A percentile compares a stretch with the other conserved stretches of the same genome.
These are phyloP conservation scores for Gyrodon lividus DNA, from an alignment of 768 basidiomycete species.

Conservation along the genomic window DNA sequence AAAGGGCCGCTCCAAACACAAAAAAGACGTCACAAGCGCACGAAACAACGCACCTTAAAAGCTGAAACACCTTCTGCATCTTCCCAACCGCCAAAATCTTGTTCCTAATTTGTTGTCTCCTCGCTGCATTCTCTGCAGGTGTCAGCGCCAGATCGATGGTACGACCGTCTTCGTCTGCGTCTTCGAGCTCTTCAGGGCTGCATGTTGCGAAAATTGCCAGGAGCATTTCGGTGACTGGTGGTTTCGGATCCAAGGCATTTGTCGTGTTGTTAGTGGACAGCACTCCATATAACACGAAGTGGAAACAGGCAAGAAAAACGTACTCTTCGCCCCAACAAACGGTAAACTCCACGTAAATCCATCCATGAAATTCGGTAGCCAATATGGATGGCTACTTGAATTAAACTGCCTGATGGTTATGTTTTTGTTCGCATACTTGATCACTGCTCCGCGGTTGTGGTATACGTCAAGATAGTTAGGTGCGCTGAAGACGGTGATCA, in stretches of 20 bases:
- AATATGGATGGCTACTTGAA: conserved; percentile 80
- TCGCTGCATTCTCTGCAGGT: conserved; percentile 45
- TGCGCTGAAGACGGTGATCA: conserved; percentile 97
- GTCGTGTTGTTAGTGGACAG: no score
- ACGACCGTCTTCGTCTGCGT: conserved; percentile 45
- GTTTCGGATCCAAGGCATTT: background rate
- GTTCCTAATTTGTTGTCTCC: conserved; percentile 81
- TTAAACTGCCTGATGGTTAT: conserved; percentile 94
- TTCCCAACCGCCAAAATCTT: conserved; percentile 92
- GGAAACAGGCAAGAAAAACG: conserved; percentile 26
- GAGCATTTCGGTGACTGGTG: conserved; percentile 92
- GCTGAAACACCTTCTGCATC: conserved; percentile 88
- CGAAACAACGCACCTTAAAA: conserved; percentile 66
- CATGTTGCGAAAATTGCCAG: conserved; percentile 93
- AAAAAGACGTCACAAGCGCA: background rate
- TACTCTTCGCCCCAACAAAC: conserved; percentile 97
- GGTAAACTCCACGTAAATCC: conserved; percentile 98
- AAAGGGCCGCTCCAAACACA: background rate
- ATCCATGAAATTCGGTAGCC: conserved; percentile 98
- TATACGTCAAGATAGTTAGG: conserved; percentile 98
- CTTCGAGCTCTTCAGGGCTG: conserved; percentile 87
- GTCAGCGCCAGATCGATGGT: conserved; percentile 31
- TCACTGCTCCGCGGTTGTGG: conserved; percentile 93
- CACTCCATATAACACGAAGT: background rate
- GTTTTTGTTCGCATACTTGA: conserved; percentile 97